These are phyloP conservation scores for Lactarius sp. DNA, from an alignment of 768 basidiomycete genomes.

Conservation along the genomic window DNA sequence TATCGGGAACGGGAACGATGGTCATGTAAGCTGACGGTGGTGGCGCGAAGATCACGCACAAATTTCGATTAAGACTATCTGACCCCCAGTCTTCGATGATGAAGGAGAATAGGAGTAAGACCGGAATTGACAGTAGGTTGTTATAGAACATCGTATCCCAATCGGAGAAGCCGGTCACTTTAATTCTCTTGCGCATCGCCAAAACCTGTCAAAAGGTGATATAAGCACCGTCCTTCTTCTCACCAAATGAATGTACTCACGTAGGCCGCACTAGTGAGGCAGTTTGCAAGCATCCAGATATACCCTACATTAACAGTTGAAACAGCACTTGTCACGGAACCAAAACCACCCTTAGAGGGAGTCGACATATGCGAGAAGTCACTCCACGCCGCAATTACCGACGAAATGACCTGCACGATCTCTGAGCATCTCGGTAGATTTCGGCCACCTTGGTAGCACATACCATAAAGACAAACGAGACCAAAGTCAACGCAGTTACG, in stretches of 20 bases:
- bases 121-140: conserved; percentile 91
- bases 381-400: conserved; percentile 93
- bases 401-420: conserved; percentile 70
- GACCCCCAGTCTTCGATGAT: conserved; percentile 85
- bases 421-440: not conserved
- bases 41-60: conserved; percentile 51
- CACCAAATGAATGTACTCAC: conserved; percentile 41
- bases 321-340: conserved; percentile 43
- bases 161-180: conserved; percentile 90
- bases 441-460: conserved; percentile 22
- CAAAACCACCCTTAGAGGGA: conserved; percentile 28
- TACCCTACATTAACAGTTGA: conserved; percentile 74
- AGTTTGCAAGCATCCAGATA: conserved; percentile 95
- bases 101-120: conserved; percentile 77
- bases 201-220: conserved; percentile 57
- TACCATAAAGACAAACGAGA: conserved; percentile 92
- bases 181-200: conserved; percentile 95
- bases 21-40: not conserved
- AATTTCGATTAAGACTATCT: conserved; percentile 73
- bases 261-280: conserved; percentile 84
- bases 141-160: conserved; percentile 99
- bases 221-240: not conserved
- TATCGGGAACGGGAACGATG: not conserved
- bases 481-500: conserved; percentile 81
- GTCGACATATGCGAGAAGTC: conserved; percentile 42